Evolutionary conservation across 2,329 filamentous ascomycete genomes (phyloP).

Genomic region (Pseudofabraea citricarpa): DNA sequence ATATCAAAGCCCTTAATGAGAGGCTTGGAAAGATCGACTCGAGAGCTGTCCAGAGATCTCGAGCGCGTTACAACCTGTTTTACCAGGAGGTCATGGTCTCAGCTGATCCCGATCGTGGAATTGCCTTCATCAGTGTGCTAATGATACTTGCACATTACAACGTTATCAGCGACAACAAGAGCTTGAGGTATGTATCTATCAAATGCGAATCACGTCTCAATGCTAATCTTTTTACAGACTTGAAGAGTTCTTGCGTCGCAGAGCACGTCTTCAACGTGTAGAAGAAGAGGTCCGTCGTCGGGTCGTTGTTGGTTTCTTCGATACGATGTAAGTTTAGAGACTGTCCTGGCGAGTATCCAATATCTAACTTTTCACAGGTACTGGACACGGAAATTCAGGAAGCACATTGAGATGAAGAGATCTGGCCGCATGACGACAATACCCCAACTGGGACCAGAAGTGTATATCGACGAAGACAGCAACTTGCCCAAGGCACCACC

Average conservation of each 20-base stretch:
- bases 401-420: constrained; percentile 66
- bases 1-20: constrained; percentile 70
- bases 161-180: constrained; percentile 97
- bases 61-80: constrained; percentile 85
- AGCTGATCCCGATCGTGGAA: constrained; percentile 82
- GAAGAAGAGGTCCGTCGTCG: constrained; percentile 91
- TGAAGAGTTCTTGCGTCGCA: constrained; percentile 89
- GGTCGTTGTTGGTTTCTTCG: constrained; percentile 90
- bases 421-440: constrained; percentile 71
- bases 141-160: constrained; percentile 99
- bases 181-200: constrained; percentile 59
- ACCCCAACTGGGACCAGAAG: constrained; percentile 80
- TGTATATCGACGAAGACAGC: constrained; percentile 79
- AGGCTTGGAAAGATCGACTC: constrained; percentile 72
- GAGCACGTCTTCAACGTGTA: constrained; percentile 85
- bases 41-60: constrained; percentile 65
- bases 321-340: constrained; percentile 62
- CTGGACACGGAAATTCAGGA: constrained; percentile 79
- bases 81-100: constrained; percentile 95
- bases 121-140: constrained; percentile 85
- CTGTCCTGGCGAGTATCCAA: constrained; percentile 1
- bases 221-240: constrained; percentile 46
- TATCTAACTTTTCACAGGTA: constrained; percentile 44
- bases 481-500: constrained; percentile 13
- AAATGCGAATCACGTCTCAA: neutral